Evolutionary conservation across 2,329 filamentous ascomycete species (phyloP).

Genomic region (Cyphellophora attinorum): DNA sequence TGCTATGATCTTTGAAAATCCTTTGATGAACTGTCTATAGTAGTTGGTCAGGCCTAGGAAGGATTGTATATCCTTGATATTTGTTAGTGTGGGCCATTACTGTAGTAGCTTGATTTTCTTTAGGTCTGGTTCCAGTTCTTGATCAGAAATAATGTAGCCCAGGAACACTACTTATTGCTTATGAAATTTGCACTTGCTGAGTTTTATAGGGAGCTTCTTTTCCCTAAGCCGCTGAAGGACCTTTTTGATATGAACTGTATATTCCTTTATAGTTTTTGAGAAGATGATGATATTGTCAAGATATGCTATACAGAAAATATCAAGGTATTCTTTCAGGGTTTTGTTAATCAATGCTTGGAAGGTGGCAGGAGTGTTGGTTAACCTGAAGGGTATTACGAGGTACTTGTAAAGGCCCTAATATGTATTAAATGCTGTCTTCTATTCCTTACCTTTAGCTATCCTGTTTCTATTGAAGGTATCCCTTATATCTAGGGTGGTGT

Average conservation of each 20-base stretch:
- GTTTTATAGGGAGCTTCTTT: conserved; percentile 14
- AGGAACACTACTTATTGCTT: conserved; percentile 21
- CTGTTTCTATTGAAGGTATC: conserved; percentile 9
- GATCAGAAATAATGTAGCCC: conserved; percentile 20
- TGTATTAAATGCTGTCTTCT: conserved; percentile 14
- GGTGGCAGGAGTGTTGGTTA: conserved; percentile 10
- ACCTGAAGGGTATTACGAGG: conserved; percentile 14
- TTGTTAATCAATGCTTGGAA: conserved; percentile 9
- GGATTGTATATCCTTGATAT: conserved; percentile 15
- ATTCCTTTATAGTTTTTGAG: conserved; percentile 16
- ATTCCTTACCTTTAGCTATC: conserved; percentile 13
- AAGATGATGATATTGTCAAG: conserved; percentile 21
- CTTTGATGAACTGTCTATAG: conserved; percentile 21
- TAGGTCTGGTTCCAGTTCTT: conserved; percentile 20
- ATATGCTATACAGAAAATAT: conserved; percentile 11
- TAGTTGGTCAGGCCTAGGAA: conserved; percentile 25
- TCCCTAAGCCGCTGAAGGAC: conserved; percentile 11
- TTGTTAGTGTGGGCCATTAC: conserved; percentile 16
- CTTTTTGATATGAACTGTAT: conserved; percentile 13
- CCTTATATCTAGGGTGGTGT: conserved; percentile 16
- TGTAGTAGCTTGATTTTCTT: conserved; percentile 19
- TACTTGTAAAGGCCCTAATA: conserved; percentile 15
- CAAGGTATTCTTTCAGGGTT: conserved; percentile 4
- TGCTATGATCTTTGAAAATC: conserved; percentile 14
- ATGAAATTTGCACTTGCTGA: conserved; percentile 24